phyloP scores from a whole-genome alignment of 306 rosid genomes.

The Cyclanthera cordifolia region DNA sequence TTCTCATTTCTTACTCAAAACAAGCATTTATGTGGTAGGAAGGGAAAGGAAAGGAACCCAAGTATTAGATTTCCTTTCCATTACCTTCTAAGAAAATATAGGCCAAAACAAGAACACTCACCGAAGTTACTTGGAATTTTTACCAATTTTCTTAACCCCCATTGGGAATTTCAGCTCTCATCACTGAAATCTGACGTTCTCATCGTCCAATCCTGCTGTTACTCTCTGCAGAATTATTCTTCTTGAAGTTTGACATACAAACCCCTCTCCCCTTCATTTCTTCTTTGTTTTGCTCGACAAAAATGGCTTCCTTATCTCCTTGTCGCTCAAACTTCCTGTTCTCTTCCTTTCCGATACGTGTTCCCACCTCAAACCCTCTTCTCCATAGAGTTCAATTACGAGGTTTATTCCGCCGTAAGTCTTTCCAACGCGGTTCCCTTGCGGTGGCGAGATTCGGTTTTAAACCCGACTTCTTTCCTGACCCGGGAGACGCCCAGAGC shows the following conservation, averaged over 20 bases:
- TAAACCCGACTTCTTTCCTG: constrained; percentile 45
- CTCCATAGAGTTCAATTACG: constrained; percentile 29
- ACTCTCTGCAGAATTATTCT: no score
- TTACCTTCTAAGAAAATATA: no score
- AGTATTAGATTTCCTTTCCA: no score
- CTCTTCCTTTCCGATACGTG: constrained; percentile 34
- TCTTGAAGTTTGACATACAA: no score
- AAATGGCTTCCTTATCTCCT: constrained; percentile 47
- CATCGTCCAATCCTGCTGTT: background rate
- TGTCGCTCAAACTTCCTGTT: constrained; percentile 32
- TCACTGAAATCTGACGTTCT: background rate
- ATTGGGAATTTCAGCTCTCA: background rate
- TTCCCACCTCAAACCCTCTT: constrained; percentile 20
- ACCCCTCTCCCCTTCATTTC: no score
- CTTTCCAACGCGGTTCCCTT: constrained; percentile 49
- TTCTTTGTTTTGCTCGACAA: background rate
- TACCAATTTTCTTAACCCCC: background rate
- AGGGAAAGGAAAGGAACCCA: no score
- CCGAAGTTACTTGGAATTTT: background rate
- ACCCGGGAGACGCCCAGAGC: constrained; percentile 36
- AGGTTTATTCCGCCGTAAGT: constrained; percentile 20
- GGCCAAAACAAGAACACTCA: no score
- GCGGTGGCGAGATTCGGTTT: constrained; percentile 46
- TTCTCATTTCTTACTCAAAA: no score
- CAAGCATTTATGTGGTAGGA: no score